Evolutionary conservation across 768 basidiomycete genomes (phyloP).

Genomic region (Agrocybe praecox): DNA sequence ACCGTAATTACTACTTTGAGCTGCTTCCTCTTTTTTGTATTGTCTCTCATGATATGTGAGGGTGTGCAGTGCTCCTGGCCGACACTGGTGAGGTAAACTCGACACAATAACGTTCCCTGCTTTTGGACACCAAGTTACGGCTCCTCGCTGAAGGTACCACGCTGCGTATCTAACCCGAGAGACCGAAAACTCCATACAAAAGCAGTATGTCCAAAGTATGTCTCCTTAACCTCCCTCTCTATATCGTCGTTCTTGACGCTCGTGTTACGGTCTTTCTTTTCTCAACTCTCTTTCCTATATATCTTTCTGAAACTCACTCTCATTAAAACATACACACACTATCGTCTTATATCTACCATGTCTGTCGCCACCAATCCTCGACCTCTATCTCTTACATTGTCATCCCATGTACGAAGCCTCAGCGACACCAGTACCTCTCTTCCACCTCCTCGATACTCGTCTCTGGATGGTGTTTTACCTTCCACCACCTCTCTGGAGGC

Average conservation of each 20-base stretch:
- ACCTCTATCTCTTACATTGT: neutral
- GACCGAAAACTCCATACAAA: neutral
- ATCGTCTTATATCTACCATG: neutral
- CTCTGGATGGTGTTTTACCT: conserved; percentile 7
- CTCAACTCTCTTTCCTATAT: neutral
- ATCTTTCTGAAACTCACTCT: neutral
- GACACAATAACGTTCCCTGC: neutral
- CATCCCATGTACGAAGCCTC: neutral
- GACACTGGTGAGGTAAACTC: neutral
- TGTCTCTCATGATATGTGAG: neutral
- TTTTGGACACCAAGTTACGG: no score
- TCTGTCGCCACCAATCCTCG: neutral
- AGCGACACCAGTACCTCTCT: neutral
- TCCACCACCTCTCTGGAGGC: neutral
- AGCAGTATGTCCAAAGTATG: neutral
- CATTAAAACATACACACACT: neutral
- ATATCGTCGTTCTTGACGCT: neutral
- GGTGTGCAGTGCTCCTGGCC: neutral
- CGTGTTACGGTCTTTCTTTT: neutral
- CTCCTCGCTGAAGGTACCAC: no score
- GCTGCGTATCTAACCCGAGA: no score
- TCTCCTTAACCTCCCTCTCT: neutral
- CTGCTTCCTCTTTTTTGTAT: neutral
- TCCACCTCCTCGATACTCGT: conserved; percentile 17
- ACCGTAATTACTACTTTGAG: neutral